phyloP scores from a whole-genome alignment of 805 yeast species.

The Candida yuanshanica region DNA sequence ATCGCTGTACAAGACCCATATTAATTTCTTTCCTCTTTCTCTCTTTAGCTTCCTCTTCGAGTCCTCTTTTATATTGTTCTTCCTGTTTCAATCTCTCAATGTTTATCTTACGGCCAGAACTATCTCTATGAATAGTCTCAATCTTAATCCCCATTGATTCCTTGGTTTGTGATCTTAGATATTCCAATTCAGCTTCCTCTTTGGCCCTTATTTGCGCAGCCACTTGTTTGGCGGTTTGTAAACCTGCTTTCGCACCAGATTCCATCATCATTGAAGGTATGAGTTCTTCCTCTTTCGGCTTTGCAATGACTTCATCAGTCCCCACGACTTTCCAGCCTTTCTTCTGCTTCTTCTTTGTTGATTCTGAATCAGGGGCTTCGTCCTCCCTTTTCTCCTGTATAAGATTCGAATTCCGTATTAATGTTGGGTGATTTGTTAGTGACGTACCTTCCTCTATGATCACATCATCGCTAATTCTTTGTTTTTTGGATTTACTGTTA shows the following conservation, averaged over 20 bases:
- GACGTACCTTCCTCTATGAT: not conserved
- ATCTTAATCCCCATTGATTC: slow-evolving; percentile 12
- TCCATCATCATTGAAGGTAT: slow-evolving; percentile 14
- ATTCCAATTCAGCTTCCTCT: slow-evolving; percentile 19
- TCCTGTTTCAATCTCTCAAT: slow-evolving; percentile 26
- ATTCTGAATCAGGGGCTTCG: not conserved
- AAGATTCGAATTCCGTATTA: too few relatives aligned
- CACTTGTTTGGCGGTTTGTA: slow-evolving; percentile 42
- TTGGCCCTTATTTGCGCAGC: slow-evolving; percentile 31
- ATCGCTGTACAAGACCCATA: slow-evolving; percentile 34
- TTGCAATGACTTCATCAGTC: slow-evolving; percentile 11
- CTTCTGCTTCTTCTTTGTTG: not conserved
- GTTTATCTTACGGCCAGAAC: slow-evolving; percentile 49
- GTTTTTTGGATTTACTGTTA: not conserved
- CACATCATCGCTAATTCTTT: not conserved
- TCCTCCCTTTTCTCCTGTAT: not conserved
- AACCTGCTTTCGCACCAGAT: slow-evolving; percentile 36
- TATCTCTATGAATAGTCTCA: slow-evolving; percentile 55
- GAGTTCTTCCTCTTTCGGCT: not conserved
- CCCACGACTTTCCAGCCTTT: slow-evolving; percentile 23
- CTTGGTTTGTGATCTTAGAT: slow-evolving; percentile 9
- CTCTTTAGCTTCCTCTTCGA: slow-evolving; percentile 25
- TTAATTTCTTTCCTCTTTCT: slow-evolving; percentile 26
- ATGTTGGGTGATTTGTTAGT: too few relatives aligned
- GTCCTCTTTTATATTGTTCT: slow-evolving; percentile 22